Conservation (phyloP, 148 eudicot genomes). For the Agrostemma githago region DNA sequence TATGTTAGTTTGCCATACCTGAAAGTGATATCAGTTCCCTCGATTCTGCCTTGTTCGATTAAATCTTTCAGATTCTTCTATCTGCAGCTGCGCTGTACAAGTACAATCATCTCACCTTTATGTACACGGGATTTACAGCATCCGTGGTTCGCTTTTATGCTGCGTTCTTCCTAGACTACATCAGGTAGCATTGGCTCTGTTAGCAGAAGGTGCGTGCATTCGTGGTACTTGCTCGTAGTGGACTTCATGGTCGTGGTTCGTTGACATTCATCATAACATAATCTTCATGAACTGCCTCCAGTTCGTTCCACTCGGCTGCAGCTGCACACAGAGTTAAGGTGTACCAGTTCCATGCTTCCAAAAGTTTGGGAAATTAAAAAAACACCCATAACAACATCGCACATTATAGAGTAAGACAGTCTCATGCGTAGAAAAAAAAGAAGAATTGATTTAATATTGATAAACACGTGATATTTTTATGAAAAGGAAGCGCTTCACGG, state of each 20-base stretch:
- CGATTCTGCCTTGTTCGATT: background rate
- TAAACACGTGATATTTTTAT: no score
- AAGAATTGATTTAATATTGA: no score
- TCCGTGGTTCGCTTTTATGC: slow-evolving; percentile 4
- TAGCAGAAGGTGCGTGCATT: slow-evolving; percentile 27
- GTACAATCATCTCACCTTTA: slow-evolving; percentile 17
- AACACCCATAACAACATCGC: background rate
- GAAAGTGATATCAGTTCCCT: background rate
- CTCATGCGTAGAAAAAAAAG: no score
- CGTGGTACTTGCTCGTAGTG: slow-evolving; percentile 38
- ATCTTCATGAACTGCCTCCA: slow-evolving; percentile 50
- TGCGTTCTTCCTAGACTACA: background rate
- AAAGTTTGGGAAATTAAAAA: background rate
- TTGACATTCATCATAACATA: slow-evolving; percentile 33
- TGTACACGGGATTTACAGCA: slow-evolving; percentile 14
- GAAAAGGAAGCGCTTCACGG: background rate
- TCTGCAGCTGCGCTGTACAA: slow-evolving; percentile 16
- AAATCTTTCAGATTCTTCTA: background rate
- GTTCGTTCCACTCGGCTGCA: slow-evolving; percentile 61
- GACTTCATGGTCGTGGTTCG: slow-evolving; percentile 52
- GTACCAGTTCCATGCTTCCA: slow-evolving; percentile 10
- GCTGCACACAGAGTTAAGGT: slow-evolving; percentile 53
- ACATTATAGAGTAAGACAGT: no score
- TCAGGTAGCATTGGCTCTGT: slow-evolving; percentile 26
- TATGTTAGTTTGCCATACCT: background rate